A percentile compares a stretch with the other conserved stretches of the same genome.
phyloP scores from a whole-genome alignment of 108 stramenopile genomes.

The Fragilariopsis cylindrus region DNA sequence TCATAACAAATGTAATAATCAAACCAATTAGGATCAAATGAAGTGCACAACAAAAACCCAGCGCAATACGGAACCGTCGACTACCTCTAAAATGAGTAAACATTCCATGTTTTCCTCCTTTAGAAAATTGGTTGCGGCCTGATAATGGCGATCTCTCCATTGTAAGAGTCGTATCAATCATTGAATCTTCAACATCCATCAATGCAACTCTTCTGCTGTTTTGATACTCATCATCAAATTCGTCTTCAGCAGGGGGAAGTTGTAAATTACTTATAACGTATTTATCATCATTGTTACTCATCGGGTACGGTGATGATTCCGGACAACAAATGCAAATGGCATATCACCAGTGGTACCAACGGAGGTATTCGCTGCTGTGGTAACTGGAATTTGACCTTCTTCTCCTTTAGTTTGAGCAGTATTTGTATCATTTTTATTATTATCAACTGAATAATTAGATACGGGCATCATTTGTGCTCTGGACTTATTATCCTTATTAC shows the following conservation, averaged over 20 bases:
- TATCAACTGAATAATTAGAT: too few relatives aligned
- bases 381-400: too few relatives aligned
- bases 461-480: too few relatives aligned
- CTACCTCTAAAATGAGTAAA: not conserved
- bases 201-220: not conserved
- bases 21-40: slow-evolving; percentile 9
- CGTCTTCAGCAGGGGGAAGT: slow-evolving; percentile 1
- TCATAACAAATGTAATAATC: slow-evolving; percentile 14
- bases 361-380: too few relatives aligned
- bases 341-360: too few relatives aligned
- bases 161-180: not conserved
- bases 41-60: slow-evolving; percentile 5
- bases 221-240: slow-evolving; percentile 12
- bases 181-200: slow-evolving; percentile 8
- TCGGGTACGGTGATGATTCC: not conserved
- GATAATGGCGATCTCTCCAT: not conserved
- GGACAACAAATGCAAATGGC: slow-evolving; percentile 12
- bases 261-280: slow-evolving; percentile 17
- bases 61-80: slow-evolving; percentile 6
- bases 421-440: too few relatives aligned
- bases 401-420: too few relatives aligned
- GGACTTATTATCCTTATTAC: too few relatives aligned
- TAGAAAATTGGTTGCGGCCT: not conserved
- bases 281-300: not conserved
- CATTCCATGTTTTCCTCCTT: not conserved